Percentiles rank a stretch among this genome's conserved stretches.
phyloP scores from a whole-genome alignment of 306 rosid species.

The Fragaria iinumae region DNA sequence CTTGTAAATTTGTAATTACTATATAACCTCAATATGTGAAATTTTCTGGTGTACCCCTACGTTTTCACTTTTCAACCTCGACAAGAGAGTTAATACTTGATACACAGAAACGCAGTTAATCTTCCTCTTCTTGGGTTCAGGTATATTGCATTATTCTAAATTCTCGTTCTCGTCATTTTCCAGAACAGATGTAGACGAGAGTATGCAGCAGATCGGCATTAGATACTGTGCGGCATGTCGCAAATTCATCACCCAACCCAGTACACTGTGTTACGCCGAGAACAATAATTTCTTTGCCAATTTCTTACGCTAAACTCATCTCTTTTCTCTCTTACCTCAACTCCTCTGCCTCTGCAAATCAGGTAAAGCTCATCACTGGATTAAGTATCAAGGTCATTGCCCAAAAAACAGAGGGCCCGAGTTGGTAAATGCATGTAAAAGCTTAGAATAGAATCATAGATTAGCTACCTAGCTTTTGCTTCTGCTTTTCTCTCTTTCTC shows the following conservation, averaged over 20 bases:
- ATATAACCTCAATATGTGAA: too few relatives aligned
- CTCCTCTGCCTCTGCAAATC: not conserved
- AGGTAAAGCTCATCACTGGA: not conserved
- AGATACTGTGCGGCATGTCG: conserved; percentile 12
- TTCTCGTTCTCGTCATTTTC: not conserved
- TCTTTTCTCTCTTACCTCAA: not conserved
- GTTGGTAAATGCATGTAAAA: not conserved
- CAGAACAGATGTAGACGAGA: not conserved
- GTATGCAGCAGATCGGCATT: not conserved
- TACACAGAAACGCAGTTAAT: not conserved
- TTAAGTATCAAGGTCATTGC: not conserved
- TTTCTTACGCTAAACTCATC: not conserved
- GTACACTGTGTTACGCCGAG: conserved; percentile 20
- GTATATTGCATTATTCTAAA: not conserved
- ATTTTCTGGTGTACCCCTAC: too few relatives aligned
- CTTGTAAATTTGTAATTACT: too few relatives aligned
- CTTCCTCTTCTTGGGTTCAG: not conserved
- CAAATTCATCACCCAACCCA: conserved; percentile 7
- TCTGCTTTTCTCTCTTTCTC: not conserved
- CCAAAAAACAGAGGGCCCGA: not conserved
- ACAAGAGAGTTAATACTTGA: not conserved
- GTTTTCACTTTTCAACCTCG: too few relatives aligned
- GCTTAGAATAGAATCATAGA: not conserved
- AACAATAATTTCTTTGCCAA: not conserved
- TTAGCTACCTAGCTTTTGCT: not conserved